Conservation (phyloP, 352 stramenopile genomes). For the Globisporangium megalacanthum region DNA sequence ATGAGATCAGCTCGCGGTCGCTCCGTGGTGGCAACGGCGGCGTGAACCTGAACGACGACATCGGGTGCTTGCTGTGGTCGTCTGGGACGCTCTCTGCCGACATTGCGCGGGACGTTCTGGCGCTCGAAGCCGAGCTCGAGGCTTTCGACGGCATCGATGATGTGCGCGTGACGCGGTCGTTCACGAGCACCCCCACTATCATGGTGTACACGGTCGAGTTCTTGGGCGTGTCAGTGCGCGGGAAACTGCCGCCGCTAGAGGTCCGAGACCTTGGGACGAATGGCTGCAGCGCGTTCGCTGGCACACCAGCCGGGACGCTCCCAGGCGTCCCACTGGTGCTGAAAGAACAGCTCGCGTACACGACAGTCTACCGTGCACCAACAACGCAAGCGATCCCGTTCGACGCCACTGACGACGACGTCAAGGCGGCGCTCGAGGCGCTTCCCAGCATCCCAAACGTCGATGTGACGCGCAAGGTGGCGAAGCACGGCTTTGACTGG, state of each 20-base stretch:
- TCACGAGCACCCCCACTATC: conserved; percentile 36
- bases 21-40: conserved; percentile 67
- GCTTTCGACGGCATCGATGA: conserved; percentile 64
- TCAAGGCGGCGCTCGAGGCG: conserved; percentile 92
- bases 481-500: conserved; percentile 89
- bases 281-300: conserved; percentile 80
- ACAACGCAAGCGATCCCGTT: conserved; percentile 89
- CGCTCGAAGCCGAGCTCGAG: conserved; percentile 63
- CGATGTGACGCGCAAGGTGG: conserved; percentile 77
- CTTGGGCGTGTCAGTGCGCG: conserved; percentile 82
- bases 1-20: conserved; percentile 83
- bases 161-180: conserved; percentile 50
- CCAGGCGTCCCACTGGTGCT: conserved; percentile 15
- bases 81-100: conserved; percentile 41
- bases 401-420: conserved; percentile 82
- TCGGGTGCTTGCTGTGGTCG: conserved; percentile 74
- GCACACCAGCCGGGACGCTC: conserved; percentile 17
- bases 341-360: conserved; percentile 44
- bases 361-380: conserved; percentile 88
- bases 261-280: conserved; percentile 90
- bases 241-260: conserved; percentile 77
- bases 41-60: conserved; percentile 62
- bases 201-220: conserved; percentile 94
- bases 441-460: conserved; percentile 87
- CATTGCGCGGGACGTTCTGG: conserved; percentile 32